Evolutionary conservation across 2,329 filamentous ascomycete species (phyloP), one percentile per base, ranked within the genome.

Genomic region (Pseudopyricularia javanii): DNA sequence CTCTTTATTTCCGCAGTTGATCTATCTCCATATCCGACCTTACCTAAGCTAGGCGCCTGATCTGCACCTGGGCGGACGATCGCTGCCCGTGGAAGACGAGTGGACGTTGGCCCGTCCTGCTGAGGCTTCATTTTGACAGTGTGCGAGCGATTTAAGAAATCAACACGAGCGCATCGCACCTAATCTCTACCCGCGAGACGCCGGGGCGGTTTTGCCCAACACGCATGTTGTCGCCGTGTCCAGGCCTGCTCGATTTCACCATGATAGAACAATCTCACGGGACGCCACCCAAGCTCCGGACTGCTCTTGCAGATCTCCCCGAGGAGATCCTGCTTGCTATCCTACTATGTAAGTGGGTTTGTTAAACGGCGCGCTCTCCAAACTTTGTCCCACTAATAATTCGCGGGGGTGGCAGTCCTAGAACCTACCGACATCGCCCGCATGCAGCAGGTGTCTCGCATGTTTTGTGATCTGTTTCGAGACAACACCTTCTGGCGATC

Each of bases 401-500:
- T 53, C 56, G 57, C 54, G 58, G 58, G n/a, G 59, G 56, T 55
- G 51, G 54, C 62, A 86, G 82, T 76, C 62, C 77, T 90, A 56
- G 73, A 79, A n/a, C 75, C 82, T 15, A 61, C 64, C 43, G 79
- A 89, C 57, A 75, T 91, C 55, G 79, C 85, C 54, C 74, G 68
- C 53, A 70, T 91, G 33, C 88, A 91, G 67, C 74, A 78, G 20
- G 80, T 88, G 12, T 91, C 82, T 26, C 80, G 74, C 57, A 75
- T 74, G 47, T 79, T 91, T 54, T 75, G 83, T 28, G 67, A 71
- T 30, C 72, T 93, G 43, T 84, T 80, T 37, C 82, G 88, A 54
- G 88, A 95, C 63, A 79, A 86, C 60, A 77, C 74, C 37, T 71
- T 91, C 34, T 96, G 91, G 91, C 85, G 85, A 56, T 69, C 75